phyloP scores from a whole-genome alignment of 495 filamentous ascomycete species.

The Aspergillus haitiensis region DNA sequence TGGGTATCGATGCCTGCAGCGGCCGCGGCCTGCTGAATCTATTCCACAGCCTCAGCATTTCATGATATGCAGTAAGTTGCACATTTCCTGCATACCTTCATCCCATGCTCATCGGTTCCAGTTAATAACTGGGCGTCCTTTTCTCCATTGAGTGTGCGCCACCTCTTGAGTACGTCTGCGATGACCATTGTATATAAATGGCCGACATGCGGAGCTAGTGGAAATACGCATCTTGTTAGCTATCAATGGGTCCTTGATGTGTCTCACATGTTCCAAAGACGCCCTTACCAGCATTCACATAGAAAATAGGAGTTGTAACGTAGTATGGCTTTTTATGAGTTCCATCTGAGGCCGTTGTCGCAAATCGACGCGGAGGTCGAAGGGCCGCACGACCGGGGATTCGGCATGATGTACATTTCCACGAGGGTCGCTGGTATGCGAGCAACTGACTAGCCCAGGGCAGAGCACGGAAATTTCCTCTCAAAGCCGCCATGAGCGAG shows the following conservation, averaged over 20 bases:
- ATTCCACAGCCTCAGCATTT: conserved; percentile 23
- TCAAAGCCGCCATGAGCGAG: conserved; percentile 36
- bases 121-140: conserved; percentile 72
- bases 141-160: conserved; percentile 75
- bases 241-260: conserved; percentile 17
- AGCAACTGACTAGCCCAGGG: conserved; percentile 35
- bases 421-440: conserved; percentile 28
- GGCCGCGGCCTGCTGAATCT: conserved; percentile 81
- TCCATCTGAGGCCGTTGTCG: conserved; percentile 30
- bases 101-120: conserved; percentile 96
- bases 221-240: background rate
- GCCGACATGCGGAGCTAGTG: conserved; percentile 86
- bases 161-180: conserved; percentile 88
- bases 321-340: conserved; percentile 79
- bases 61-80: background rate
- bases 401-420: conserved; percentile 37
- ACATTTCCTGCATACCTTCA: conserved; percentile 60
- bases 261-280: background rate
- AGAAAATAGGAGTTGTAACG: conserved; percentile 96
- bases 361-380: conserved; percentile 34
- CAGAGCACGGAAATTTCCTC: conserved; percentile 34
- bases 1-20: conserved; percentile 61
- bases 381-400: conserved; percentile 18
- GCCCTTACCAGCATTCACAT: conserved; percentile 86
- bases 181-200: conserved; percentile 93